Evolutionary conservation across 148 eudicot genomes (phyloP), one percentile per base, ranked within the genome.

Genomic region (Vaccinium darrowii): DNA sequence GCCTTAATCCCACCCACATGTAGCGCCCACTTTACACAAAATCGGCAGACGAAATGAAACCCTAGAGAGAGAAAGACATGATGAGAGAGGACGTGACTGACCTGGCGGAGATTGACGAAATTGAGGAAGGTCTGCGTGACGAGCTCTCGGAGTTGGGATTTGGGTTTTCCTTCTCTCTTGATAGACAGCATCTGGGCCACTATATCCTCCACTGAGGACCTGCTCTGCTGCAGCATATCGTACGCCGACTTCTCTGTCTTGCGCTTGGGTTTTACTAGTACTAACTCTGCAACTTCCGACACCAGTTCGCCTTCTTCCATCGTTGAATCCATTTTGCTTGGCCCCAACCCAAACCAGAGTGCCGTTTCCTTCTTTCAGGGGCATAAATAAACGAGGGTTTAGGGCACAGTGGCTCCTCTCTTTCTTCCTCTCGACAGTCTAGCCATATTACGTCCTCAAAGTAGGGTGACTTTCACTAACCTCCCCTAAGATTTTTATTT

Each of bases 31-130:
- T 27, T 39, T 30, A 71, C 13, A 14, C 30, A 71, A 16, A 36
- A 36, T 30, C 47, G n/a, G 27, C 75, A 27, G 56, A 67, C 4
- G 43, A 82, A 69, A 10, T 7, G 78, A 76, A 78, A 80, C 82
- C 78, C 82, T 60, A 85, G 43, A 1, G 19, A 43, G 30, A 53
- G 25, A 16, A 49, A 12, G 49, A 11, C 43, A n/a, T 10, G 36
- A 18, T 43, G 43, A 30, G 39, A 49, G 2, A 8, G 43, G 51
- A 43, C 3, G 52, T 60, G 3, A 65, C 30, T 10, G 72, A 97
- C 99, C 99, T 97, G 95, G 53, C 98, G 95, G 78, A 97, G 99
- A 83, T 92, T 83, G 82, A 97, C 94, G 83, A 97, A 94, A 75
- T 95, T 88, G 84, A 97, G 96, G 84, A 95, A 88, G 92, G 91